phyloP scores from a whole-genome alignment of 2,329 filamentous ascomycete genomes.

The Fusarium devonianum region DNA sequence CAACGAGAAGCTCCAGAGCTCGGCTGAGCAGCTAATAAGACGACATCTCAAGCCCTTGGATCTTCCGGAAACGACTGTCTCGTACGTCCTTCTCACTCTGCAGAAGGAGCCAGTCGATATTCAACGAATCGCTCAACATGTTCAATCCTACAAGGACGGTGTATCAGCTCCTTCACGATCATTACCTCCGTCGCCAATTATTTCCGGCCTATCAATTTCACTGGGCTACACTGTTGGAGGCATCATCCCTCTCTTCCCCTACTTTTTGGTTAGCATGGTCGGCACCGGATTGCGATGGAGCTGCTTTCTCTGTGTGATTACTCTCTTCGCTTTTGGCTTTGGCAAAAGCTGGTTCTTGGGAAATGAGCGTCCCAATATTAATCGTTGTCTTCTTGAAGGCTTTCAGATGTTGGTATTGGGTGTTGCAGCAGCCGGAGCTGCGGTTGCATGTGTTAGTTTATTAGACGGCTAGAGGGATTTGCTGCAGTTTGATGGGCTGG shows the following conservation, averaged over 20 bases:
- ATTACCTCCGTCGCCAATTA: conserved; percentile 45
- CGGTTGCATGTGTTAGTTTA: conserved; percentile 43
- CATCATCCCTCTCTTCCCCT: conserved; percentile 67
- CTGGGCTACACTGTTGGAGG: conserved; percentile 69
- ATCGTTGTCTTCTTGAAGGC: conserved; percentile 42
- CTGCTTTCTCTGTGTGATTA: conserved; percentile 60
- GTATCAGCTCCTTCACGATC: neutral
- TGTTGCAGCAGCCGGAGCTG: conserved; percentile 43
- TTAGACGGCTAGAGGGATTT: too few species aligned
- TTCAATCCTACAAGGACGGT: conserved; percentile 29
- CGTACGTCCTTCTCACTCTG: conserved; percentile 39
- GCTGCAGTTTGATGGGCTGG: too few species aligned
- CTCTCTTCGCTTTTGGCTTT: conserved; percentile 64
- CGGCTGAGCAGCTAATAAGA: conserved; percentile 38
- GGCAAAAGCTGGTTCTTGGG: conserved; percentile 57
- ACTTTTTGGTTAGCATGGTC: conserved; percentile 59
- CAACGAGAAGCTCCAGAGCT: conserved; percentile 14
- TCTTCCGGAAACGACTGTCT: conserved; percentile 34
- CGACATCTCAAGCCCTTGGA: conserved; percentile 45
- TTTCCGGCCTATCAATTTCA: conserved; percentile 66
- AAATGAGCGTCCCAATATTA: conserved; percentile 12
- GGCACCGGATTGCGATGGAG: conserved; percentile 59
- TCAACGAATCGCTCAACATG: conserved; percentile 25
- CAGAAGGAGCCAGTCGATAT: conserved; percentile 44
- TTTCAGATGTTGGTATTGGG: conserved; percentile 48